A percentile compares a stretch with the other conserved stretches of the same genome.
Conservation (phyloP, 2,329 filamentous ascomycete species). For the Didymella pomorum region DNA sequence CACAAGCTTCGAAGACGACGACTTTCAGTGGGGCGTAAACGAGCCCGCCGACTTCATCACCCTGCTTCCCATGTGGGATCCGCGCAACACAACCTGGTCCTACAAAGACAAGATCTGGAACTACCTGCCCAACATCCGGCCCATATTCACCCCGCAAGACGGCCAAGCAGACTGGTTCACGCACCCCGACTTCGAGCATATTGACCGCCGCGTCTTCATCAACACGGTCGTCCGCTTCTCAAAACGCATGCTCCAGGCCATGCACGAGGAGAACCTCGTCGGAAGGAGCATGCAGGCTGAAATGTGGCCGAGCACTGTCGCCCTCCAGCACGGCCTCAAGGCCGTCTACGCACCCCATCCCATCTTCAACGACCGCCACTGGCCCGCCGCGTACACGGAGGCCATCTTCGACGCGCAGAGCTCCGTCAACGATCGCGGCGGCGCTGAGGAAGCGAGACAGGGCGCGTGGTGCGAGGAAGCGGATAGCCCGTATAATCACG, state of each 20-base stretch:
- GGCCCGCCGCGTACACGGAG: constrained; percentile 81
- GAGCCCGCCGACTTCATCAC: constrained; percentile 93
- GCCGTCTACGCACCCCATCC: constrained; percentile 91
- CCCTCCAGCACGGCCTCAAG: constrained; percentile 91
- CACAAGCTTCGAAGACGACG: constrained; percentile 76
- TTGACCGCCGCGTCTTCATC: constrained; percentile 82
- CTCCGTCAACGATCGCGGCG: constrained; percentile 36
- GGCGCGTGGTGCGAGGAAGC: constrained; percentile 55
- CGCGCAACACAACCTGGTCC: constrained; percentile 82
- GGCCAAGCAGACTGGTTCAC: constrained; percentile 64
- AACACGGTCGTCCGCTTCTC: constrained; percentile 89
- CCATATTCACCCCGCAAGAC: constrained; percentile 88
- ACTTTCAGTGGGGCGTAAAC: constrained; percentile 84
- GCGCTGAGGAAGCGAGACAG: constrained; percentile 68
- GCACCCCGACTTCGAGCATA: constrained; percentile 56
- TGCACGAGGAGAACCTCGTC: constrained; percentile 89
- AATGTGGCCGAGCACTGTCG: constrained; percentile 91
- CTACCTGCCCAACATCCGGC: constrained; percentile 64
- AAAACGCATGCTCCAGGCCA: constrained; percentile 77
- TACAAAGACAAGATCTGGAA: constrained; percentile 61
- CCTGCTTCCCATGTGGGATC: constrained; percentile 91
- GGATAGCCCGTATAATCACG: constrained; percentile 59
- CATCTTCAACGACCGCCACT: constrained; percentile 84
- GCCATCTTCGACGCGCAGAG: constrained; percentile 74
- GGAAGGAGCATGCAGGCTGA: constrained; percentile 94